Evolutionary conservation across 495 filamentous ascomycete species (phyloP), one percentile per base, ranked within the genome.

Genomic region (Parathielavia hyrcaniae): DNA sequence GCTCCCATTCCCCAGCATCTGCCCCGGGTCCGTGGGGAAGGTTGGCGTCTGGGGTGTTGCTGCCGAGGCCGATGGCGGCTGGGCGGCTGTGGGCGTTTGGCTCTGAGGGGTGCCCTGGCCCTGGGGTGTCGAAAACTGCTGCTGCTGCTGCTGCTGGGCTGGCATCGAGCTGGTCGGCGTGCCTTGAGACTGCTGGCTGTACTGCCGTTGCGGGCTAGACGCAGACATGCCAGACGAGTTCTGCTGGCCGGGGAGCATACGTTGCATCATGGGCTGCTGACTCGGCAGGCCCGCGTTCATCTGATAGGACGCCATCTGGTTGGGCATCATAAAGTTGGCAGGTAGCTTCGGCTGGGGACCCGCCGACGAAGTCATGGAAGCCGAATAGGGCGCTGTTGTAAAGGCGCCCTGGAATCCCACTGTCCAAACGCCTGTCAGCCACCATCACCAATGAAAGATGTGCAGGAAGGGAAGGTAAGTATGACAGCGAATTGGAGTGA

Each of bases 381-480:
- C 65, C 39, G 71, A 75, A 61, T 80, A 82, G 7, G 80, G 73
- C 30, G 79, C 74, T 63, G 69, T 71, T 12, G 78, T 71, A 62
- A 79, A 83, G 34, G 79, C 74, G 26, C 74, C 69, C 64, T 80
- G 80, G 61, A 78, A 83, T 55, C 77, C 63, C 72, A 80, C 79
- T 81, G 67, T 41, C 19, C 50, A 41, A 46, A 52, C 17, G 39
- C 43, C 44, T 22, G 65, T 65, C 57, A 60, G 65, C 51, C 53
- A 60, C 39, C 30, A 57, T 48, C 20, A 40, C n/a, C 16, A 64
- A 19, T 16, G 32, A 57, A n/a, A 3, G 17, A 17, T 38, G 39
- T 20, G 43, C 17, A 30, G 11, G 30, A 44, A 53, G 22, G 47
- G 53, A 22, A 41, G 2, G 38, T 2, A 35, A 34, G 38, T 11